These are phyloP conservation scores for Simmondsia chinensis DNA, from an alignment of 148 eudicot genomes.

Conservation along the genomic window DNA sequence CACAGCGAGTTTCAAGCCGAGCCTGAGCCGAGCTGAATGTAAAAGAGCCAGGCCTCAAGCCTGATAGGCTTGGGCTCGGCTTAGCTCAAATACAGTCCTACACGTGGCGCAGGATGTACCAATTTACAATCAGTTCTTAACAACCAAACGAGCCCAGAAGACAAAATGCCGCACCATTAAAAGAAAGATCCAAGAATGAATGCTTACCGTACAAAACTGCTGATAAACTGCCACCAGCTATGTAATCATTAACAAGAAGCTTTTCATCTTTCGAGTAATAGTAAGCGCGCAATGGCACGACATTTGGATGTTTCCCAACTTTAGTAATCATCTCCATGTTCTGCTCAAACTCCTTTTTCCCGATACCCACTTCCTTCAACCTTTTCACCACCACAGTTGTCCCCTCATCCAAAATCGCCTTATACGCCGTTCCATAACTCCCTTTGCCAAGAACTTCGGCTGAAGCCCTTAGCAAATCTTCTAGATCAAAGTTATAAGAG, in stretches of 20 bases:
- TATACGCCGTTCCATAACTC: constrained; percentile 82
- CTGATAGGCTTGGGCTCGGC: too few relatives aligned
- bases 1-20: too few relatives aligned
- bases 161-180: too few relatives aligned
- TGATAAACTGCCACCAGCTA: constrained; percentile 59
- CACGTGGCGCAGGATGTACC: too few relatives aligned
- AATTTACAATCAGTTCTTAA: too few relatives aligned
- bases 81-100: too few relatives aligned
- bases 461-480: constrained; percentile 91
- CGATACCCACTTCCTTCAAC: constrained; percentile 65
- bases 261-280: constrained; percentile 94
- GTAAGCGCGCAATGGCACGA: constrained; percentile 70
- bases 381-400: constrained; percentile 77
- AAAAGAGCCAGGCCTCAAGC: too few relatives aligned
- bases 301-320: constrained; percentile 54
- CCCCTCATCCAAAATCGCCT: constrained; percentile 80
- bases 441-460: constrained; percentile 99
- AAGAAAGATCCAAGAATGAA: constrained; percentile 1
- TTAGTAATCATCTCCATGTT: constrained; percentile 63
- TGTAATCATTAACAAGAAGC: constrained; percentile 74
- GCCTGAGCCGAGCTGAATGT: too few relatives aligned
- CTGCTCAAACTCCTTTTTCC: constrained; percentile 85
- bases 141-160: too few relatives aligned
- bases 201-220: constrained; percentile 72
- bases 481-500: constrained; percentile 75